These are phyloP conservation scores for Aotearoamyces nothofagi DNA, from an alignment of 2,329 filamentous ascomycete genomes.

Conservation along the genomic window DNA sequence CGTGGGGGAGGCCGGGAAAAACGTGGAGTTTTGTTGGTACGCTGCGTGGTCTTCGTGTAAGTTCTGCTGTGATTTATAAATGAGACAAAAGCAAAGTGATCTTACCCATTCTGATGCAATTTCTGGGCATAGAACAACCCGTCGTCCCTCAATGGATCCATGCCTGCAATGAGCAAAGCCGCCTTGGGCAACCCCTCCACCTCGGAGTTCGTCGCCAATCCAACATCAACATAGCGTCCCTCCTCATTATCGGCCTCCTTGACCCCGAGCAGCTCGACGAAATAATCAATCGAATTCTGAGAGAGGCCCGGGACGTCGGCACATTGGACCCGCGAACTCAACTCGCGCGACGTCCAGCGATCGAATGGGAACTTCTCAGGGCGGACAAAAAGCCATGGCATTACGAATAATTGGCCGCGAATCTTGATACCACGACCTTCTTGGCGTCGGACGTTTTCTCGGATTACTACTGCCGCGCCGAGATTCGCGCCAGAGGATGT, in stretches of 20 bases:
- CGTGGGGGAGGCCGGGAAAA: conserved; percentile 1
- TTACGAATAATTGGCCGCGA: conserved; percentile 33
- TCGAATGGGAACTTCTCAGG: conserved; percentile 4
- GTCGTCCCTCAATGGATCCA: conserved; percentile 32
- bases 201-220: conserved; percentile 15
- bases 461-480: conserved; percentile 24
- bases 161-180: conserved; percentile 27
- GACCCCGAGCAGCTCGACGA: background rate
- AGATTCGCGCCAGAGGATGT: conserved; percentile 31
- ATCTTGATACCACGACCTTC: conserved; percentile 20
- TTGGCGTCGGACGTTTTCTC: conserved; percentile 20
- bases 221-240: no score
- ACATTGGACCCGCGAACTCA: background rate
- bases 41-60: background rate
- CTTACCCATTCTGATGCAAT: conserved; percentile 27
- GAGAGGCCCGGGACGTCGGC: background rate
- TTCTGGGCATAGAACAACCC: conserved; percentile 28
- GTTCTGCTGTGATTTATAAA: background rate
- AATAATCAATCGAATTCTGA: background rate
- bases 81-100: background rate
- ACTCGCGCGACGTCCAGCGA: background rate
- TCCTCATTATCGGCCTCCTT: background rate
- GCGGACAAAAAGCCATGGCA: conserved; percentile 28
- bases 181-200: conserved; percentile 28
- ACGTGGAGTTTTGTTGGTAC: background rate